Evolutionary conservation across 202 grass and related monocot genomes (phyloP).

Genomic region (Carex arenaria): DNA sequence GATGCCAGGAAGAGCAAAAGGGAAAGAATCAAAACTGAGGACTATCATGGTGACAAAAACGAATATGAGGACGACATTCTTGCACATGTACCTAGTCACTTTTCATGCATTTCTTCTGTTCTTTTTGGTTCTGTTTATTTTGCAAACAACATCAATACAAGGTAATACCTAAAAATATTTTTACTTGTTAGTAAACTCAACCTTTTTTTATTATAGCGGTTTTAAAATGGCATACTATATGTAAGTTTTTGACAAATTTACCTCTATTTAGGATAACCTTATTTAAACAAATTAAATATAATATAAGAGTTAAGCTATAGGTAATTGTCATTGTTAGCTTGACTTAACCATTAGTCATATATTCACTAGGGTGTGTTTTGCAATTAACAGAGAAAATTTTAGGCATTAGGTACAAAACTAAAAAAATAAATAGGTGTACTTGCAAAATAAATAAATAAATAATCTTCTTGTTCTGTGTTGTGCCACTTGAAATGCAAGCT

Average conservation of each 20-base stretch:
- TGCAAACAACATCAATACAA: not conserved
- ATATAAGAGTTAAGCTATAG: not conserved
- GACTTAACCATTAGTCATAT: not conserved
- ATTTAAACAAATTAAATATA: not conserved
- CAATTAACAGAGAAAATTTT: not conserved
- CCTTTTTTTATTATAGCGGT: not conserved
- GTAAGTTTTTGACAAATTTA: not conserved
- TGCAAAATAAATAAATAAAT: constrained; percentile 1
- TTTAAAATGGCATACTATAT: not conserved
- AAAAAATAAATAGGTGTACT: not conserved
- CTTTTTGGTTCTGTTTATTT: not conserved
- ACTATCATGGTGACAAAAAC: constrained; percentile 92
- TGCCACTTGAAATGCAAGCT: not conserved
- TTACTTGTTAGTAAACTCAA: not conserved
- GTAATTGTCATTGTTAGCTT: not conserved
- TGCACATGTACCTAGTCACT: constrained; percentile 41
- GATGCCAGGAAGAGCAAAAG: constrained; percentile 77
- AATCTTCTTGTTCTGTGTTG: not conserved
- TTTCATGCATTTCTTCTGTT: not conserved
- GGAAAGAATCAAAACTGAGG: constrained; percentile 67
- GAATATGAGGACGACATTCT: constrained; percentile 87
- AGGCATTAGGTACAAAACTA: not conserved
- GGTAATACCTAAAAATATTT: not conserved
- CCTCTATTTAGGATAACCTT: not conserved
- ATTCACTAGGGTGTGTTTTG: not conserved